Percentiles rank a stretch among this genome's conserved stretches.
Conservation (phyloP, 306 rosid genomes). For the Gynostemma pentaphyllum region DNA sequence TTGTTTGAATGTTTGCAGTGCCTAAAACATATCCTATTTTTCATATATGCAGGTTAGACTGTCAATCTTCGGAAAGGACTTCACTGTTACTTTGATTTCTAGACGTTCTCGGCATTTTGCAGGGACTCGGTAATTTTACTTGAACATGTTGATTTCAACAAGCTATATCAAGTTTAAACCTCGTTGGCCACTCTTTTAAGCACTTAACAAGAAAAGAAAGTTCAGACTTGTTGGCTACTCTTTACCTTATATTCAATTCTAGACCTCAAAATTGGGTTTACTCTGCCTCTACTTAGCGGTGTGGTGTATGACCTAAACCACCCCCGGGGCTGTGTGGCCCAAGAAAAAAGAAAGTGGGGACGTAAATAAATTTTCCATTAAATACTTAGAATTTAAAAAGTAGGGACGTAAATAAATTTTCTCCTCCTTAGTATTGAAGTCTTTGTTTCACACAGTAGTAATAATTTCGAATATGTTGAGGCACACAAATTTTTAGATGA, state of each 20-base stretch:
- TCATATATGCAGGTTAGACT: conserved; percentile 50
- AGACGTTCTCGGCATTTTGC: conserved; percentile 97
- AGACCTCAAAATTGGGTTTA: background rate
- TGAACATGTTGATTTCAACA: background rate
- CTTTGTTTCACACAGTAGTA: too few species aligned
- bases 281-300: too few species aligned
- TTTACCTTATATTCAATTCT: background rate
- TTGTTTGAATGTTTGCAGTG: background rate
- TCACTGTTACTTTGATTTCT: conserved; percentile 71
- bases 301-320: too few species aligned
- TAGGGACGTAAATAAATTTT: too few species aligned
- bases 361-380: too few species aligned
- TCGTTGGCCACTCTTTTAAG: background rate
- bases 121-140: conserved; percentile 68
- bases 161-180: too few species aligned
- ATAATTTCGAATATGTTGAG: too few species aligned
- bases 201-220: background rate
- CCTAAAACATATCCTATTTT: background rate
- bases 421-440: too few species aligned
- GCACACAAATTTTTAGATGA: too few species aligned
- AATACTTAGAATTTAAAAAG: too few species aligned
- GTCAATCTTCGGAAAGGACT: conserved; percentile 90
- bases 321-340: too few species aligned
- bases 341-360: too few species aligned
- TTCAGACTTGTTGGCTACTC: background rate